phyloP scores from a whole-genome alignment of 768 basidiomycete species.

The Phanerochaete sordida region DNA sequence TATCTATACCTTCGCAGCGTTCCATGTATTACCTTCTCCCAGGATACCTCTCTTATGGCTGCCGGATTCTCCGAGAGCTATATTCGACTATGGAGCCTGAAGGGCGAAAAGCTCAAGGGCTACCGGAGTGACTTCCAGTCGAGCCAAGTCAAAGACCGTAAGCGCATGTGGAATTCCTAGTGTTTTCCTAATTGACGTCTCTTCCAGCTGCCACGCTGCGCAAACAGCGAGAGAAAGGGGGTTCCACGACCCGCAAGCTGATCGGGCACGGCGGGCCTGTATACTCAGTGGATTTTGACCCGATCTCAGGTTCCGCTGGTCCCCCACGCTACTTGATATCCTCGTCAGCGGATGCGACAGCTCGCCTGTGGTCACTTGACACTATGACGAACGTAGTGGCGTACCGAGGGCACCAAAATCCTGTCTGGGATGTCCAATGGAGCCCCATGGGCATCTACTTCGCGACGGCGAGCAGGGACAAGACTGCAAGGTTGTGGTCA shows the following conservation, averaged over 20 bases:
- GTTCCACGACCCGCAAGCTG: constrained; percentile 85
- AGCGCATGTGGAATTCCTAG: constrained; percentile 22
- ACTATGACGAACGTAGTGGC: constrained; percentile 92
- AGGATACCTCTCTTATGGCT: constrained; percentile 88
- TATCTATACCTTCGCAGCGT: constrained; percentile 43
- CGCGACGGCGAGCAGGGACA: constrained; percentile 90
- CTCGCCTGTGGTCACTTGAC: constrained; percentile 93
- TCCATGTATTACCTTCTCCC: constrained; percentile 85
- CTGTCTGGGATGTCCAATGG: constrained; percentile 99
- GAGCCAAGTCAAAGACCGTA: constrained; percentile 67
- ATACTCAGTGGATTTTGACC: constrained; percentile 92
- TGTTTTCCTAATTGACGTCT: neutral
- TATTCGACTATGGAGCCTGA: constrained; percentile 91
- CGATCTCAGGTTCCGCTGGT: constrained; percentile 78
- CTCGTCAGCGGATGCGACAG: constrained; percentile 87
- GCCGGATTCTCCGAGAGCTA: constrained; percentile 96
- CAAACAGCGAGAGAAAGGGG: constrained; percentile 77
- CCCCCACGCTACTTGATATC: constrained; percentile 89
- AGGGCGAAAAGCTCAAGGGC: constrained; percentile 83
- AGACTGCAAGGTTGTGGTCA: constrained; percentile 94
- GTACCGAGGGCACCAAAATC: constrained; percentile 94
- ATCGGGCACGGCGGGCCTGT: constrained; percentile 97
- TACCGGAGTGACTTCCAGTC: constrained; percentile 72
- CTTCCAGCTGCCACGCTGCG: constrained; percentile 52
- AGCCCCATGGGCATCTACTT: constrained; percentile 98